Percentiles rank a stretch among this genome's conserved stretches.
Evolutionary conservation across 495 filamentous ascomycete genomes (phyloP).

Genomic region (Xylaria grammica): DNA sequence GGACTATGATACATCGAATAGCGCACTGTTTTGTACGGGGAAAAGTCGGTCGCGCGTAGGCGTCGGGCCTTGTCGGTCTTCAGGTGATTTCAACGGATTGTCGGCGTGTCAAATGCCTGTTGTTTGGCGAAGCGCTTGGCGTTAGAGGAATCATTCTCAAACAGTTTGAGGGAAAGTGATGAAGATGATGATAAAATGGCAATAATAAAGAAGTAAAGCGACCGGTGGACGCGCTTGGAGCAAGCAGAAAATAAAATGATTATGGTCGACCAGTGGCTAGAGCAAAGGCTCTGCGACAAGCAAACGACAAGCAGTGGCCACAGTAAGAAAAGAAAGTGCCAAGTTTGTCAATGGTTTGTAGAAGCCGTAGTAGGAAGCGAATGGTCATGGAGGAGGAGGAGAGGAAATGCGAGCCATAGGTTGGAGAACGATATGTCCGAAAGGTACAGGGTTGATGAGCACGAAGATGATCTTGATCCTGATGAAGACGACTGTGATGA

Average conservation of each 20-base stretch:
- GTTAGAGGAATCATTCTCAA: slow-evolving; percentile 55
- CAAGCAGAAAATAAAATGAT: slow-evolving; percentile 42
- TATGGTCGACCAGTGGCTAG: slow-evolving; percentile 34
- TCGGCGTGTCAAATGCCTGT: slow-evolving; percentile 38
- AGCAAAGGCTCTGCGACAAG: slow-evolving; percentile 43
- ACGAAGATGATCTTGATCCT: slow-evolving; percentile 28
- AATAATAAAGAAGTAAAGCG: slow-evolving; percentile 33
- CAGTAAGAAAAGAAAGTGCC: slow-evolving; percentile 33
- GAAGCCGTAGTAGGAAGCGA: slow-evolving; percentile 40
- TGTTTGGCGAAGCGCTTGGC: slow-evolving; percentile 58
- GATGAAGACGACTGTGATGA: slow-evolving; percentile 29
- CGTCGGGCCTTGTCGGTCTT: slow-evolving; percentile 28
- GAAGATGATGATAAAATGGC: slow-evolving; percentile 32
- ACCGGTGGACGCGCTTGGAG: slow-evolving; percentile 30
- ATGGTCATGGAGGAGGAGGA: slow-evolving; percentile 32
- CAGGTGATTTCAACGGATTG: slow-evolving; percentile 35
- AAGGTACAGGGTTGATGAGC: slow-evolving; percentile 29
- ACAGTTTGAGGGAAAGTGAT: slow-evolving; percentile 35
- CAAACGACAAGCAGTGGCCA: slow-evolving; percentile 36
- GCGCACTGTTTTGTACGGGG: slow-evolving; percentile 15
- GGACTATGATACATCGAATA: neutral
- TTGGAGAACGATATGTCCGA: slow-evolving; percentile 29
- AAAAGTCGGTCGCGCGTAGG: slow-evolving; percentile 5
- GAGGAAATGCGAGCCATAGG: slow-evolving; percentile 31
- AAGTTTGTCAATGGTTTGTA: slow-evolving; percentile 38